A percentile compares a stretch with the other conserved stretches of the same genome.
These are phyloP conservation scores for Teunomyces aglyptinius DNA, from an alignment of 805 yeast genomes.

Conservation along the genomic window DNA sequence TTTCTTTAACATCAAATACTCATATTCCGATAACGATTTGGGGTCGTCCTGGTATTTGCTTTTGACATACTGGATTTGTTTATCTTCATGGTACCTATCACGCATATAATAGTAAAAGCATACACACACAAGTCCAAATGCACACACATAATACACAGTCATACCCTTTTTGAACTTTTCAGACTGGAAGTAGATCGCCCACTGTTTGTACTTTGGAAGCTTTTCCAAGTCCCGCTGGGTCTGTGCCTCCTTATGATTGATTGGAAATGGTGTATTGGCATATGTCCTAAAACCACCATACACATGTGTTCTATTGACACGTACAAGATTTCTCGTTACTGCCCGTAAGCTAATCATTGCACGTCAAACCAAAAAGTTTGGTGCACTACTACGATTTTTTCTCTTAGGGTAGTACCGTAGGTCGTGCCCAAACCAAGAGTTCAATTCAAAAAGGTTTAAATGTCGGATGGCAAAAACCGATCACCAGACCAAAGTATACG, in stretches of 20 bases:
- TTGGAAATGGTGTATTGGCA: slow-evolving; percentile 34
- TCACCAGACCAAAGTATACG: slow-evolving; percentile 4
- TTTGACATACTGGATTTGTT: slow-evolving; percentile 48
- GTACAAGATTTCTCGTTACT: not conserved
- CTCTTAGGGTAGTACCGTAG: not conserved
- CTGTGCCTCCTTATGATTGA: slow-evolving; percentile 28
- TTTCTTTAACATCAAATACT: slow-evolving; percentile 59
- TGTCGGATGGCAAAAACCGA: slow-evolving; percentile 8
- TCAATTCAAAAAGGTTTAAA: not conserved
- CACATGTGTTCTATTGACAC: not conserved
- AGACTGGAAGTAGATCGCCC: slow-evolving; percentile 45
- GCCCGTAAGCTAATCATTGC: not conserved
- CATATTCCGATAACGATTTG: slow-evolving; percentile 55
- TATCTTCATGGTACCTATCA: slow-evolving; percentile 63
- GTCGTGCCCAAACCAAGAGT: not conserved
- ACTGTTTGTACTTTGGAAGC: slow-evolving; percentile 37
- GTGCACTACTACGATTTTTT: too few species aligned
- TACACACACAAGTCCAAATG: slow-evolving; percentile 53
- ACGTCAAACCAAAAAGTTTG: not conserved
- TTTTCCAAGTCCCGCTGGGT: slow-evolving; percentile 25
- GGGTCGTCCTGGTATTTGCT: slow-evolving; percentile 36
- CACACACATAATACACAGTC: slow-evolving; percentile 62
- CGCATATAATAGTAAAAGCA: slow-evolving; percentile 66
- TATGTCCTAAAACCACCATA: slow-evolving; percentile 4
- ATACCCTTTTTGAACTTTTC: slow-evolving; percentile 56